Evolutionary conservation across 345 rosid genomes (phyloP).

Genomic region (Balakata baccata): DNA sequence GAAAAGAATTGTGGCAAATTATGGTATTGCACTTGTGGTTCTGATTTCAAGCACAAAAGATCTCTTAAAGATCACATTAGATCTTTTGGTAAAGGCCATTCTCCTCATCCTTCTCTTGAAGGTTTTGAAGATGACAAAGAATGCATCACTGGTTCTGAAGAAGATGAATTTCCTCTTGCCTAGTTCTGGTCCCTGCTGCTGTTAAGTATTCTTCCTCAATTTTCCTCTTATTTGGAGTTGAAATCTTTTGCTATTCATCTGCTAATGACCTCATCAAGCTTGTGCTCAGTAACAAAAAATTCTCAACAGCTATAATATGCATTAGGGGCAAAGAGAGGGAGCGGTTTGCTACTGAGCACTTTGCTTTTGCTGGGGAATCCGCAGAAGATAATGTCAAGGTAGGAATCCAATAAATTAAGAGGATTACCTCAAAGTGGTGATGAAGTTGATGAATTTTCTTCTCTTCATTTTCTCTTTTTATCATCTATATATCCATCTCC

Average conservation of each 20-base stretch:
- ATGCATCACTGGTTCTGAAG: slow-evolving; percentile 57
- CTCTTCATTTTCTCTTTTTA: not conserved
- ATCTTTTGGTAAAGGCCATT: slow-evolving; percentile 89
- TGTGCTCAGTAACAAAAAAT: slow-evolving; percentile 72
- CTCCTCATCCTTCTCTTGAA: slow-evolving; percentile 71
- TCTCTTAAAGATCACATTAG: slow-evolving; percentile 94
- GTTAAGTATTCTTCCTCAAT: no score
- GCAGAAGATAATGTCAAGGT: slow-evolving; percentile 13
- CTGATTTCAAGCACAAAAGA: slow-evolving; percentile 96
- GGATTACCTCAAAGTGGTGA: slow-evolving; percentile 29
- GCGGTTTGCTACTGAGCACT: slow-evolving; percentile 69
- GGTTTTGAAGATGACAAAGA: slow-evolving; percentile 64
- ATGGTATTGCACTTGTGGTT: slow-evolving; percentile 96
- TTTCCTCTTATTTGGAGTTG: slow-evolving; percentile 1
- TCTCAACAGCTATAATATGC: slow-evolving; percentile 29
- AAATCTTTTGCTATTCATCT: not conserved
- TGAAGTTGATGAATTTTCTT: slow-evolving; percentile 75
- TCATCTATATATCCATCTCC: not conserved
- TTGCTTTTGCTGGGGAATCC: slow-evolving; percentile 23
- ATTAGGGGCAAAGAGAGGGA: slow-evolving; percentile 34
- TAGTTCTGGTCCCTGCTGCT: not conserved
- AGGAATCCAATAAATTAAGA: not conserved
- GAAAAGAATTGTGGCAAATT: slow-evolving; percentile 97
- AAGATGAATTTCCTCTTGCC: slow-evolving; percentile 32
- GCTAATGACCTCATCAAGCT: slow-evolving; percentile 28